phyloP scores from a whole-genome alignment of 306 rosid genomes.

The Urtica urens region DNA sequence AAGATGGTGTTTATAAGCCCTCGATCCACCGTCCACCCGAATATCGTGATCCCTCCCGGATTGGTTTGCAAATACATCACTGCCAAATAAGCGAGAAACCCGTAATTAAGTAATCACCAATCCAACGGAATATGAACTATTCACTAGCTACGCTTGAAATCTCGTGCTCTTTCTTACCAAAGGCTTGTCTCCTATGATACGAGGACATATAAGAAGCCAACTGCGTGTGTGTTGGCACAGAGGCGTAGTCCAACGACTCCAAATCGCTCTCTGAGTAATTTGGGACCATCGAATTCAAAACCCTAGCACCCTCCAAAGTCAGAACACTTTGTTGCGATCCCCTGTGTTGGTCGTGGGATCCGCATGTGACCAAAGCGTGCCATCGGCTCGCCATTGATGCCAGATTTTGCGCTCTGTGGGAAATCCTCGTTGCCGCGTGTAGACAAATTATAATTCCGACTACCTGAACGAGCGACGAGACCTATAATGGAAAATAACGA shows the following conservation, averaged over 20 bases:
- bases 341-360: conserved; percentile 42
- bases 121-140: not conserved
- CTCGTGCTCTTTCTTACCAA: conserved; percentile 34
- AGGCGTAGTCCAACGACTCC: conserved; percentile 41
- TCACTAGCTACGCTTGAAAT: not conserved
- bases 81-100: conserved; percentile 10
- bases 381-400: conserved; percentile 67
- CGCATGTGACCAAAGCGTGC: conserved; percentile 62
- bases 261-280: conserved; percentile 70
- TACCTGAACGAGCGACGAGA: conserved; percentile 71
- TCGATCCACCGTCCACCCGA: conserved; percentile 78
- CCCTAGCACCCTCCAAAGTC: conserved; percentile 30
- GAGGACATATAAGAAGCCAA: conserved; percentile 53
- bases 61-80: conserved; percentile 72
- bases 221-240: conserved; percentile 38
- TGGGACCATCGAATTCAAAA: conserved; percentile 25
- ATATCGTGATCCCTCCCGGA: conserved; percentile 72
- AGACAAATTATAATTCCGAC: conserved; percentile 63
- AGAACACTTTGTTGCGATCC: conserved; percentile 17
- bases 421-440: conserved; percentile 72
- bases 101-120: not conserved
- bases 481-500: conserved; percentile 28
- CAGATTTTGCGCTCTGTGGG: conserved; percentile 72
- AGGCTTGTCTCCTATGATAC: conserved; percentile 72
- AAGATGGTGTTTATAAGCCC: conserved; percentile 68